A percentile compares a stretch with the other conserved stretches of the same genome.
phyloP scores from a whole-genome alignment of 805 yeast species.

The Myxozyma udenii region DNA sequence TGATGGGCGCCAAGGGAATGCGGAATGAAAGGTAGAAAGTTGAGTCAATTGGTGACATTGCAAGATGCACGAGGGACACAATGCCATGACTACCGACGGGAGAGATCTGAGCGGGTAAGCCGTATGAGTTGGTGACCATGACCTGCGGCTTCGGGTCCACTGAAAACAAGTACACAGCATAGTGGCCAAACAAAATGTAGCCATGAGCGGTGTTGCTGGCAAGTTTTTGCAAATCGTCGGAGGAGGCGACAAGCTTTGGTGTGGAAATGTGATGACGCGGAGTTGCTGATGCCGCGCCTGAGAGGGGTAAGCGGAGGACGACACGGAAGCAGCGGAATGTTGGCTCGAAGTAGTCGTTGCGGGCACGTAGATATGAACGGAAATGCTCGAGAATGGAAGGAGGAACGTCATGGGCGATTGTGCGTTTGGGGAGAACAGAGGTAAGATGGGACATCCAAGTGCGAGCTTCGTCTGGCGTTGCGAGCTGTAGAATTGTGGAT shows the following conservation, averaged over 20 bases:
- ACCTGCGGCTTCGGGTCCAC: constrained; percentile 5
- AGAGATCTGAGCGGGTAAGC: constrained; percentile 9
- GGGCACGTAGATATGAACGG: constrained; percentile 14
- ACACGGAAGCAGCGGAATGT: constrained; percentile 20
- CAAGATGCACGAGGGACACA: constrained; percentile 29
- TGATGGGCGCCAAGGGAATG: constrained; percentile 27
- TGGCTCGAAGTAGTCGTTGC: constrained; percentile 18
- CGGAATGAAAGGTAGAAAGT: constrained; percentile 31
- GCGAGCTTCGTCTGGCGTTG: constrained; percentile 22
- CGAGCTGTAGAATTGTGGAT: constrained; percentile 22
- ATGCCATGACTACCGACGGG: constrained; percentile 30
- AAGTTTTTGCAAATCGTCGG: constrained; percentile 7
- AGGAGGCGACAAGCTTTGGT: constrained; percentile 10
- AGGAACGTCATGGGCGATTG: constrained; percentile 12
- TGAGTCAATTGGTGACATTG: constrained; percentile 31
- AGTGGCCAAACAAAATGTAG: constrained; percentile 19
- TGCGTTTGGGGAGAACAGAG: constrained; percentile 7
- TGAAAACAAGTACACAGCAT: constrained; percentile 16
- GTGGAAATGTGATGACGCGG: constrained; percentile 8
- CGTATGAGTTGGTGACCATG: not conserved
- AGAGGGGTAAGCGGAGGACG: constrained; percentile 10
- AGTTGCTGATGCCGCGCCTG: not conserved
- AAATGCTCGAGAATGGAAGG: constrained; percentile 4
- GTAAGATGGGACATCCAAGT: constrained; percentile 14
- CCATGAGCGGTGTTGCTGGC: constrained; percentile 21